Conservation (phyloP, 2,329 filamentous ascomycete genomes). For the Fusarium cyanostomum region DNA sequence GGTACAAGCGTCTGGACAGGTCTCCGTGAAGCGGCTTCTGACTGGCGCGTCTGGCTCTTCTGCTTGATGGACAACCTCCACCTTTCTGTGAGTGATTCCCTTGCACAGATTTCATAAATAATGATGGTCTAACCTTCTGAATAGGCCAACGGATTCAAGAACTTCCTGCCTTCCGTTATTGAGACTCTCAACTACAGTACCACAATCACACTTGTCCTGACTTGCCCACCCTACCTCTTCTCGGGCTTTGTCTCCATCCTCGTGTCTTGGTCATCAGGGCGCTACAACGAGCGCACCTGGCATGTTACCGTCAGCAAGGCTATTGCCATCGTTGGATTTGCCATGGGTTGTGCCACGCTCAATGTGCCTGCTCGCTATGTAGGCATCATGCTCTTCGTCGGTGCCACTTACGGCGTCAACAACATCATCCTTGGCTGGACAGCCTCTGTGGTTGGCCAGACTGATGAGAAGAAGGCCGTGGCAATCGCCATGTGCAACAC, state of each 20-base stretch:
- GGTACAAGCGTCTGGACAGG: conserved; percentile 50
- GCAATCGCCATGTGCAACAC: conserved; percentile 47
- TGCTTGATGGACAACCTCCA: conserved; percentile 29
- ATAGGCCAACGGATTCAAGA: conserved; percentile 45
- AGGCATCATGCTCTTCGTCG: conserved; percentile 51
- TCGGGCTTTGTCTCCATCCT: conserved; percentile 45
- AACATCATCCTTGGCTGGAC: conserved; percentile 57
- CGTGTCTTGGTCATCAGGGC: conserved; percentile 37
- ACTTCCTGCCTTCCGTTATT: conserved; percentile 51
- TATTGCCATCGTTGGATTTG: conserved; percentile 46
- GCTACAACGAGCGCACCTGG: conserved; percentile 55
- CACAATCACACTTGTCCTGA: conserved; percentile 60
- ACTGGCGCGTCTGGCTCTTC: conserved; percentile 44
- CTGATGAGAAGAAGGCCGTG: conserved; percentile 58
- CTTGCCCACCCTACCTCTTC: conserved; percentile 60
- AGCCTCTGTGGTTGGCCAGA: conserved; percentile 53
- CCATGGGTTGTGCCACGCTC: conserved; percentile 37
- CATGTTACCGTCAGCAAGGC: conserved; percentile 55
- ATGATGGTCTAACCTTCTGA: neutral
- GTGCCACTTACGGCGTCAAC: conserved; percentile 53
- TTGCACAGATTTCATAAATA: conserved; percentile 6
- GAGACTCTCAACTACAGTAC: conserved; percentile 57
- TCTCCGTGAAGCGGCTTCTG: conserved; percentile 34
- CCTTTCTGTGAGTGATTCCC: conserved; percentile 15
- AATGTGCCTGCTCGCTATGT: conserved; percentile 31